Conservation (phyloP, 73 alveolate species). For the Symbiodinium natans region DNA sequence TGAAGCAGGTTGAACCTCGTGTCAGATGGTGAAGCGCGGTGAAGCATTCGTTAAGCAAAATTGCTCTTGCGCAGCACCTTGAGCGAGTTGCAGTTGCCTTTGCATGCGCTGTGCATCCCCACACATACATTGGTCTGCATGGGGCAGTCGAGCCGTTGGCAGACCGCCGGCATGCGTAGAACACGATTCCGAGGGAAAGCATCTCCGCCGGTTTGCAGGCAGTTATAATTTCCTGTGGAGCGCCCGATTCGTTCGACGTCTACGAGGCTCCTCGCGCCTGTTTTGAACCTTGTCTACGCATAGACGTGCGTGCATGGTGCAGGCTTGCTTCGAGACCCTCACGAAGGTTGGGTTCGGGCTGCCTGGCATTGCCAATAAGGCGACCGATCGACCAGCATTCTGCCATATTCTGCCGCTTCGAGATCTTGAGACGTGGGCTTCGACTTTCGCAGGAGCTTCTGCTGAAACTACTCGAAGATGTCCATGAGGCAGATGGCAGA, state of each 20-base stretch:
- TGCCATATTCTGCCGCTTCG: background rate
- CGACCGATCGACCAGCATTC: background rate
- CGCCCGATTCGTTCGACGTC: constrained; percentile 91
- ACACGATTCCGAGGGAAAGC: no score
- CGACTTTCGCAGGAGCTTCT: constrained; percentile 39
- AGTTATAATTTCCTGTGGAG: constrained; percentile 89
- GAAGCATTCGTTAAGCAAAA: background rate
- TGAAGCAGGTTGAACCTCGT: background rate
- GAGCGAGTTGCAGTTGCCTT: no score
- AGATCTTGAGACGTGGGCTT: background rate
- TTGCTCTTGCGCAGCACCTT: no score
- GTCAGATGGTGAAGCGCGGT: background rate
- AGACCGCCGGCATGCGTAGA: no score
- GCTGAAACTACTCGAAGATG: constrained; percentile 47
- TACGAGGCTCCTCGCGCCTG: constrained; percentile 12
- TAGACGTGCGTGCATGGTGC: background rate
- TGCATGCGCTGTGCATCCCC: no score
- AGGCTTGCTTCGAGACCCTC: constrained; percentile 89
- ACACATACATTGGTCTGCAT: no score
- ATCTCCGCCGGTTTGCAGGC: constrained; percentile 15
- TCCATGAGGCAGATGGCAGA: constrained; percentile 86
- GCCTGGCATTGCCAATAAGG: constrained; percentile 74
- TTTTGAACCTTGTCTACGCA: background rate
- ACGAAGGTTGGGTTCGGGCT: constrained; percentile 77
- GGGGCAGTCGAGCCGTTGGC: no score